These are phyloP conservation scores for Triticum timopheevii DNA, from an alignment of 176 grass and related monocot genomes.

Conservation along the genomic window DNA sequence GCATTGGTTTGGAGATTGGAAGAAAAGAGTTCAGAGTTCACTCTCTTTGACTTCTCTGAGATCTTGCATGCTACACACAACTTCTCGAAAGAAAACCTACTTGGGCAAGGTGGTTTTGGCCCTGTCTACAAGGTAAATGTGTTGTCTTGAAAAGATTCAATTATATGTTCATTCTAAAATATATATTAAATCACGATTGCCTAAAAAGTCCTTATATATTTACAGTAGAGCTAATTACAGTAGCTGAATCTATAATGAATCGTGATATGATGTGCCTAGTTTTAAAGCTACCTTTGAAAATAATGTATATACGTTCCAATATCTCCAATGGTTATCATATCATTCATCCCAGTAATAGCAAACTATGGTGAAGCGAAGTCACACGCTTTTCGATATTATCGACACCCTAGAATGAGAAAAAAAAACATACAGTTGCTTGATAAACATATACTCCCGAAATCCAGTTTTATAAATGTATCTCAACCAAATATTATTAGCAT, in stretches of 20 bases:
- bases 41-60: conserved; percentile 17
- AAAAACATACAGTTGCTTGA: neutral
- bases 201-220: too few species aligned
- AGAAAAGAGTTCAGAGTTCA: conserved; percentile 19
- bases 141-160: neutral
- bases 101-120: neutral
- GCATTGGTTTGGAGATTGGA: neutral
- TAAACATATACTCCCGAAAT: neutral
- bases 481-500: neutral
- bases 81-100: neutral
- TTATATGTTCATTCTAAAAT: neutral
- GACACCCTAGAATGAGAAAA: neutral
- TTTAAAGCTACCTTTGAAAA: neutral
- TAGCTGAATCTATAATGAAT: neutral
- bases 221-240: too few species aligned
- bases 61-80: conserved; percentile 24
- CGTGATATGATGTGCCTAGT: neutral
- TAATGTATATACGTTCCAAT: neutral
- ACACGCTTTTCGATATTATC: neutral
- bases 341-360: neutral
- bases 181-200: neutral
- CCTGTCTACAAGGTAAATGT: neutral
- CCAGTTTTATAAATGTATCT: neutral
- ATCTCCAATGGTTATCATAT: neutral
- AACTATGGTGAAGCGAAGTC: neutral